Evolutionary conservation across 1,139 yeast genomes (phyloP).

Genomic region (Candida gigantensis): DNA sequence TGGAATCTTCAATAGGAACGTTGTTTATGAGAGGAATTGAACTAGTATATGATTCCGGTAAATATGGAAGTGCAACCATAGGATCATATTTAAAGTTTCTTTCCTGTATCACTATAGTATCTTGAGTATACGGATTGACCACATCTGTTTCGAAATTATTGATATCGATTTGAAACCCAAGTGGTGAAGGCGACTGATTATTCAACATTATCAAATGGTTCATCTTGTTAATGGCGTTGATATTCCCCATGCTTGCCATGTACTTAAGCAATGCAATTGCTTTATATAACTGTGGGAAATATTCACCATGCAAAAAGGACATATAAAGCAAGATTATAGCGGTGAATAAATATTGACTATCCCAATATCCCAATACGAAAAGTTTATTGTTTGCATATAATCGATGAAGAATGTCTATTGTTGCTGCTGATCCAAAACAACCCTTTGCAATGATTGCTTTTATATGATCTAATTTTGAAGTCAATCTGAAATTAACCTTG

Average conservation of each 20-base stretch:
- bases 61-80: constrained; percentile 9
- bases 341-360: constrained; percentile 50
- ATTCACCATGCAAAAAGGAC: constrained; percentile 33
- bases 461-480: constrained; percentile 15
- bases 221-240: constrained; percentile 34
- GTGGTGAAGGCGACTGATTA: constrained; percentile 18
- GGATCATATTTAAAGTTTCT: constrained; percentile 7
- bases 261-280: constrained; percentile 37
- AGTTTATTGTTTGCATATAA: constrained; percentile 37
- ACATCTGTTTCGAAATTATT: constrained; percentile 13
- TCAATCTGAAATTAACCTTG: no score
- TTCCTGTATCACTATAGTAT: no score
- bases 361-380: constrained; percentile 54
- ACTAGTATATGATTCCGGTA: constrained; percentile 10
- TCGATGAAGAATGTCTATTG: constrained; percentile 39
- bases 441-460: constrained; percentile 39
- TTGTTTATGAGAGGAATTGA: constrained; percentile 10
- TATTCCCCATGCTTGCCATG: constrained; percentile 45
- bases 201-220: constrained; percentile 24
- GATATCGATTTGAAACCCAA: constrained; percentile 17
- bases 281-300: constrained; percentile 29
- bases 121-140: no score
- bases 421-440: constrained; percentile 39
- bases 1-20: constrained; percentile 1
- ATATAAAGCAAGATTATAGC: constrained; percentile 44